These are phyloP conservation scores for Conticribra weissflogii DNA, from an alignment of 108 stramenopile species.

Conservation along the genomic window DNA sequence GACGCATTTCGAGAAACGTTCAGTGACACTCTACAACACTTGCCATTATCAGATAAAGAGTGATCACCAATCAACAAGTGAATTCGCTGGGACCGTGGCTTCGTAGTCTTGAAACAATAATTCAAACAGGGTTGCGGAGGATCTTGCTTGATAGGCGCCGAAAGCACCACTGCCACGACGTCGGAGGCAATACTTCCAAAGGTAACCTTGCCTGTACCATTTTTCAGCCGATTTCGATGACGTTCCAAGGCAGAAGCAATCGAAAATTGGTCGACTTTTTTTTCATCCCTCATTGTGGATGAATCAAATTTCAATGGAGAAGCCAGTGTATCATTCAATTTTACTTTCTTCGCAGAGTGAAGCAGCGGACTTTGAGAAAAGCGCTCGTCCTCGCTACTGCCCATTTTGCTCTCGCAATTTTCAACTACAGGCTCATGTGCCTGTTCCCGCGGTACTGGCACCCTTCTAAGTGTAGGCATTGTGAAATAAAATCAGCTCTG, in stretches of 20 bases:
- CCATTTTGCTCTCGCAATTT: not conserved
- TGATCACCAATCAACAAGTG: slow-evolving; percentile 34
- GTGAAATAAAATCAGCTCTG: no score
- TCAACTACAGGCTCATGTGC: not conserved
- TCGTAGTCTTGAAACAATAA: slow-evolving; percentile 1
- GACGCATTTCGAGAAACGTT: not conserved
- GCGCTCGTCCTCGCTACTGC: slow-evolving; percentile 18
- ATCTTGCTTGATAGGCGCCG: slow-evolving; percentile 10
- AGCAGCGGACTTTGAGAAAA: slow-evolving; percentile 26
- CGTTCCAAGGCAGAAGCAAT: slow-evolving; percentile 2
- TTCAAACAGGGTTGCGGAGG: not conserved
- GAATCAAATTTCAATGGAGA: not conserved
- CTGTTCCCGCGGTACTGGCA: not conserved
- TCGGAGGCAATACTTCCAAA: slow-evolving; percentile 5
- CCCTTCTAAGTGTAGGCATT: slow-evolving; percentile 24
- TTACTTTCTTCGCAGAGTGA: not conserved
- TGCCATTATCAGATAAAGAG: slow-evolving; percentile 33
- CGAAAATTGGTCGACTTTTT: slow-evolving; percentile 2
- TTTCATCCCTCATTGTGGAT: not conserved
- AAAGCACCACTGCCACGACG: slow-evolving; percentile 37
- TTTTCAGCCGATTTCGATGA: not conserved
- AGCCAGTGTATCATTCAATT: not conserved
- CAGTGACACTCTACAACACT: slow-evolving; percentile 33
- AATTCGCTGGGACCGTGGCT: not conserved
- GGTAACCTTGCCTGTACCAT: not conserved